A percentile compares a stretch with the other conserved stretches of the same genome.
Conservation (phyloP, 495 filamentous ascomycete species). For the Jackrogersella multiformis region DNA sequence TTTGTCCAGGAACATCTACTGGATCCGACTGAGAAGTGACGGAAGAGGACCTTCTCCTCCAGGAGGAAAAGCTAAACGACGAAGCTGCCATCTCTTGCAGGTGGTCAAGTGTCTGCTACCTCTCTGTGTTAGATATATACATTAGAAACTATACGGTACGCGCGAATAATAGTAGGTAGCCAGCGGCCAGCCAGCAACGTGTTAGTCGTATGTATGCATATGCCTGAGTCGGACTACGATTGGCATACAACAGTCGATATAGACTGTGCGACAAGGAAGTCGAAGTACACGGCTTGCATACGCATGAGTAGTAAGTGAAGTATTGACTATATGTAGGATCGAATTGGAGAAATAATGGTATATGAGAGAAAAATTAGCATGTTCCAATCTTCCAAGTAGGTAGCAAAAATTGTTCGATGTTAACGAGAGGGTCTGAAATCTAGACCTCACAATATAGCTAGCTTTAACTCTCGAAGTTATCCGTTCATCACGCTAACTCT, state of each 20-base stretch:
- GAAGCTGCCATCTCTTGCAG: slow-evolving; percentile 52
- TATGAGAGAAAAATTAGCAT: slow-evolving; percentile 23
- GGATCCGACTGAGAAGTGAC: slow-evolving; percentile 44
- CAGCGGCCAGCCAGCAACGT: slow-evolving; percentile 24
- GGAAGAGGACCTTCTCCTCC: slow-evolving; percentile 52
- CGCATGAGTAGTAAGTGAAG: slow-evolving; percentile 4
- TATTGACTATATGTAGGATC: slow-evolving; percentile 3
- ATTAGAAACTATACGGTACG: slow-evolving; percentile 14
- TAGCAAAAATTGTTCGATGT: slow-evolving; percentile 30
- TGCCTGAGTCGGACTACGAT: slow-evolving; percentile 12
- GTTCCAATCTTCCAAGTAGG: too few species aligned
- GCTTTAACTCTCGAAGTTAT: neutral
- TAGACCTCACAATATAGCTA: slow-evolving; percentile 23
- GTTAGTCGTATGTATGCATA: slow-evolving; percentile 4
- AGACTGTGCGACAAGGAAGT: slow-evolving; percentile 10
- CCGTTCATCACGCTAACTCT: slow-evolving; percentile 12
- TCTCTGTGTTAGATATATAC: slow-evolving; percentile 28
- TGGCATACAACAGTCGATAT: slow-evolving; percentile 22
- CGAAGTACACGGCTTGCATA: slow-evolving; percentile 14
- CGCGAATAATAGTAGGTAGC: slow-evolving; percentile 20
- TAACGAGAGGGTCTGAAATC: slow-evolving; percentile 38
- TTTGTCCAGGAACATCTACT: slow-evolving; percentile 37
- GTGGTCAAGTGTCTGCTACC: slow-evolving; percentile 23
- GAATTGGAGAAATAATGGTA: slow-evolving; percentile 14
- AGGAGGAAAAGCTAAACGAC: slow-evolving; percentile 49